Evolutionary conservation across 2,329 filamentous ascomycete genomes (phyloP), one percentile per base, ranked within the genome.

Genomic region (Xenosphaeropsis pyriputrescens): DNA sequence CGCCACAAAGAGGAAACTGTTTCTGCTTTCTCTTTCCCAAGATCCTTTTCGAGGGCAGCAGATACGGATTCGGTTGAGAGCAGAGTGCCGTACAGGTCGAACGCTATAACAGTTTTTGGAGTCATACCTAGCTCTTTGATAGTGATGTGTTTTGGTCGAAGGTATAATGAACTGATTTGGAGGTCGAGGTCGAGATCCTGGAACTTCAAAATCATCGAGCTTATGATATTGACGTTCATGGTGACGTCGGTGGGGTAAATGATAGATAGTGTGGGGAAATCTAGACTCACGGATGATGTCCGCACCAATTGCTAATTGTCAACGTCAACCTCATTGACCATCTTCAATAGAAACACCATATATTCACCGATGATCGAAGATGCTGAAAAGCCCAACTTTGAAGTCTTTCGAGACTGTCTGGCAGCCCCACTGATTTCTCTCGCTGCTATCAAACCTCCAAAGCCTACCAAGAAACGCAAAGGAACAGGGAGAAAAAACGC

Each of bases 31-130:
- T 74, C 70, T 19, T 68, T 53, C 6, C 70, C 75, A 47, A 75
- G 75, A 39, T 75, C 56, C 22, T 60, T 56, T 13, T 67, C 65
- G 11, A 86, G 59, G 41, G 75, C 64, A 29, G 64, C 57, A 6
- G 69, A 66, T 43, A 85, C 82, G 19, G 75, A 81, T 32, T 74
- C 71, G 2, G 80, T 84, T 8, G 78, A 83, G 5, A 86, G 64
- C 8, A 88, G 57, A 2, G 80, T 86, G 38, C 79, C 81, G 55
- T 85, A 86, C 2, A 83, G 64, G 49, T 88, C 81, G 45, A 88
- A 85, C 1, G 78, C 80, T 38, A 86, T 63, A 34, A 78, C 58
- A 13, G 53, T 59, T 33, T 56, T 60, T 40, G 44, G 50, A 34
- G 43, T 42, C 41, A 54, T 51, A 47, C 45, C 40, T 46, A 50